Percentiles rank a stretch among this genome's conserved stretches.
phyloP scores from a whole-genome alignment of 2,329 filamentous ascomycete genomes.

The Thielaviopsis populi region DNA sequence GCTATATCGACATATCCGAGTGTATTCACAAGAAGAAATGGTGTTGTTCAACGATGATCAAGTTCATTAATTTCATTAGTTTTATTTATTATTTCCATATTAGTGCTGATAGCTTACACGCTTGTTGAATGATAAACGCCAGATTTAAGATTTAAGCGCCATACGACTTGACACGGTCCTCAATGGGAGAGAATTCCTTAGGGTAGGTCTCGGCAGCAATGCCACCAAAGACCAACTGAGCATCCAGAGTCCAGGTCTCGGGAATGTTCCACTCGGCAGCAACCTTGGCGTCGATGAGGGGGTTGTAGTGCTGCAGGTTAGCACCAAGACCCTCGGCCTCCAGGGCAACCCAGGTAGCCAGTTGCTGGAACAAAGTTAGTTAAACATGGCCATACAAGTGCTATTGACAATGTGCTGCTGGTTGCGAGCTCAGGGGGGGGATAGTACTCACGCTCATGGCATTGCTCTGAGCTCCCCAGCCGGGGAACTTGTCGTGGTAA shows the following conservation, averaged over 20 bases:
- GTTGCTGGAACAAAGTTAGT: constrained; percentile 36
- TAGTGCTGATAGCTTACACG: neutral
- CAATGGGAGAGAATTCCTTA: constrained; percentile 50
- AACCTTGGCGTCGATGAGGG: constrained; percentile 62
- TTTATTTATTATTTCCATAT: neutral
- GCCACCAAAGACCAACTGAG: constrained; percentile 74
- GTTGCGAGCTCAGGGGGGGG: neutral
- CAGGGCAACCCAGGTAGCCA: constrained; percentile 63
- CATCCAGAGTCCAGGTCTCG: constrained; percentile 57
- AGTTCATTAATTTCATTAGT: too few relatives aligned
- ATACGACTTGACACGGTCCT: constrained; percentile 52
- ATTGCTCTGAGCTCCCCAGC: constrained; percentile 60
- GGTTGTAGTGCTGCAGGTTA: constrained; percentile 91
- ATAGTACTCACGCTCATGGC: constrained; percentile 47
- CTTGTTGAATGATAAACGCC: neutral
- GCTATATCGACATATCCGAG: too few relatives aligned
- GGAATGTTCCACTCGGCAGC: constrained; percentile 55
- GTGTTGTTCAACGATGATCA: too few relatives aligned
- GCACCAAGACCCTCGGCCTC: constrained; percentile 72
- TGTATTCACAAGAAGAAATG: too few relatives aligned
- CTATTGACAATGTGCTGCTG: neutral
- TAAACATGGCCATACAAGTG: neutral
- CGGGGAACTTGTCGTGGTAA: constrained; percentile 67
- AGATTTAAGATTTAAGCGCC: constrained; percentile 29
- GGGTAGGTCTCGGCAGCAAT: constrained; percentile 39